phyloP scores from a whole-genome alignment of 805 yeast genomes.

The Candida ortonii region DNA sequence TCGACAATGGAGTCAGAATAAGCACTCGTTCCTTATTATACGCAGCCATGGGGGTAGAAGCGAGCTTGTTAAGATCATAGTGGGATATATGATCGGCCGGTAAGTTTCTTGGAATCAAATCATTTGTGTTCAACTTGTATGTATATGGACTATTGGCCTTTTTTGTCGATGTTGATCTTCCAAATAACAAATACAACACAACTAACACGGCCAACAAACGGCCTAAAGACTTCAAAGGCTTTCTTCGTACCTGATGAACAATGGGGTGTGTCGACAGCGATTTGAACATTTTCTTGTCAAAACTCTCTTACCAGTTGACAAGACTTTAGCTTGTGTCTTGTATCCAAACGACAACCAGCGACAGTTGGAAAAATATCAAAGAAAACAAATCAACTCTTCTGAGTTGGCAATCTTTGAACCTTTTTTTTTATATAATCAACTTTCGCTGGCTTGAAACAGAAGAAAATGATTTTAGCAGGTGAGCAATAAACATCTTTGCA shows the following conservation, averaged over 20 bases:
- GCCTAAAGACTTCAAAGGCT: slow-evolving; percentile 46
- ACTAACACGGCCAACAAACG: slow-evolving; percentile 44
- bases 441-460: too few relatives aligned
- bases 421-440: too few relatives aligned
- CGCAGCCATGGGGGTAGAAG: slow-evolving; percentile 68
- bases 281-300: too few relatives aligned
- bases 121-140: slow-evolving; percentile 45
- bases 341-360: too few relatives aligned
- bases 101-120: slow-evolving; percentile 55
- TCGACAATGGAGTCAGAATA: slow-evolving; percentile 86
- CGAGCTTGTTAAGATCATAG: slow-evolving; percentile 77
- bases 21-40: slow-evolving; percentile 78
- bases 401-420: too few relatives aligned
- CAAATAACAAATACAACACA: slow-evolving; percentile 41
- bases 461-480: too few relatives aligned
- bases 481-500: too few relatives aligned
- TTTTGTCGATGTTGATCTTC: slow-evolving; percentile 27
- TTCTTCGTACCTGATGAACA: slow-evolving; percentile 59
- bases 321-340: too few relatives aligned
- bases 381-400: too few relatives aligned
- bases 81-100: slow-evolving; percentile 77
- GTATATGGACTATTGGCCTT: slow-evolving; percentile 30
- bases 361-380: too few relatives aligned
- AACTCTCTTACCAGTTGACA: too few relatives aligned
- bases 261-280: slow-evolving; percentile 24